phyloP scores from a whole-genome alignment of 176 grass and related monocot genomes.

The Themeda triandra region DNA sequence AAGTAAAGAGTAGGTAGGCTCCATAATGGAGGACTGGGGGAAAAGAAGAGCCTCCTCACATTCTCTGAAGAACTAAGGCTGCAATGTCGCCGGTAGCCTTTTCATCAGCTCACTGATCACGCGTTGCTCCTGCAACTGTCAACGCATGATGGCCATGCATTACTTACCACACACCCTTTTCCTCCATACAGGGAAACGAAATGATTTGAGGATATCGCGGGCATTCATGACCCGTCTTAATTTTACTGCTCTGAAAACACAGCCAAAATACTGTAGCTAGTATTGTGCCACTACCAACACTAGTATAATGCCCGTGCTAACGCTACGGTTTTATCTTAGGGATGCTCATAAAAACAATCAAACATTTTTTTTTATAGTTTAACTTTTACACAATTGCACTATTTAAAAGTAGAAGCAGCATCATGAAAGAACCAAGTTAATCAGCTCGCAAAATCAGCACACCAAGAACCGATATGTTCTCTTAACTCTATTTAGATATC shows the following conservation, averaged over 20 bases:
- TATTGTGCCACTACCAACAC: neutral
- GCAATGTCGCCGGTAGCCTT: slow-evolving; percentile 21
- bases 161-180: neutral
- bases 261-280: neutral
- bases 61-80: slow-evolving; percentile 33
- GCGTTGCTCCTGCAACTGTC: slow-evolving; percentile 16
- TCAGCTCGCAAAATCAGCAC: too few species aligned
- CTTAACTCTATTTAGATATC: too few species aligned
- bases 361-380: too few species aligned
- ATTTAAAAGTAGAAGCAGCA: too few species aligned
- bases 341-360: too few species aligned
- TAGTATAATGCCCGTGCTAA: too few species aligned
- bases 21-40: neutral
- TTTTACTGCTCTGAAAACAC: slow-evolving; percentile 19
- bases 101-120: slow-evolving; percentile 20
- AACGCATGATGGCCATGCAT: slow-evolving; percentile 31
- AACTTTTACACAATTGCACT: too few species aligned
- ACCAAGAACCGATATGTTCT: too few species aligned
- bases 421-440: too few species aligned
- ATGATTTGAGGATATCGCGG: slow-evolving; percentile 16
- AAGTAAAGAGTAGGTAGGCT: neutral
- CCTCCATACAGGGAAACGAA: slow-evolving; percentile 30
- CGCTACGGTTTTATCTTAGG: too few species aligned
- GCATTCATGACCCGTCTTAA: slow-evolving; percentile 21
- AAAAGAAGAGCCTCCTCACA: neutral